Evolutionary conservation across 2,329 filamentous ascomycete genomes (phyloP).

Genomic region (Phialocephala subalpina): DNA sequence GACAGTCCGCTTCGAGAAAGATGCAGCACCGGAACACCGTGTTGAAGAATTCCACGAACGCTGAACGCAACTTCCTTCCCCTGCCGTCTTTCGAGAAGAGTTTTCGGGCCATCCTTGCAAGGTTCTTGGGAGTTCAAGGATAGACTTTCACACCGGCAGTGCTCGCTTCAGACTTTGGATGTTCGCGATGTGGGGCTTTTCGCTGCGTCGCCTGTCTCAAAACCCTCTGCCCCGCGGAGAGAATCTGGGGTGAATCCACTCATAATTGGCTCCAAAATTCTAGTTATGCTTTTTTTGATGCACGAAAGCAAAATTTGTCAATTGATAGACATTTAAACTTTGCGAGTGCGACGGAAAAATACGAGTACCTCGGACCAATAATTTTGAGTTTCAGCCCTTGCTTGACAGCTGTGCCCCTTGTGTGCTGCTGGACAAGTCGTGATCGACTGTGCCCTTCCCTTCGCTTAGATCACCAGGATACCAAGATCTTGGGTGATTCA

Average conservation of each 20-base stretch:
- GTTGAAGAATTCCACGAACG: neutral
- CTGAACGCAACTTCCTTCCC: neutral
- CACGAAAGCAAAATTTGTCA: neutral
- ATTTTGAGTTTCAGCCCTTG: neutral
- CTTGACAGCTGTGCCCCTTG: neutral
- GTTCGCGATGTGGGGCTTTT: constrained; percentile 4
- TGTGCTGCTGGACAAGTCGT: too few species aligned
- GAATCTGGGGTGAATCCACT: neutral
- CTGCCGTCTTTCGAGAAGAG: neutral
- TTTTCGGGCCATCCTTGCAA: neutral
- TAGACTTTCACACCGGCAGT: neutral
- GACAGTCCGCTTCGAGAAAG: neutral
- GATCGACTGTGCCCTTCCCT: neutral
- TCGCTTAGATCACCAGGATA: neutral
- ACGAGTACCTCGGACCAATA: neutral
- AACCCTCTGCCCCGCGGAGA: neutral
- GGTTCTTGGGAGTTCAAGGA: neutral
- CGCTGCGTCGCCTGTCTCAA: neutral
- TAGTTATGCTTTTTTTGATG: neutral
- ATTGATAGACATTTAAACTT: neutral
- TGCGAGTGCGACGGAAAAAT: neutral
- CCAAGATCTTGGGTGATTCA: constrained; percentile 9
- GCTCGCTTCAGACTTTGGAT: constrained; percentile 3
- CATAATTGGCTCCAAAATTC: neutral
- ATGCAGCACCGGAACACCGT: neutral